phyloP scores from a whole-genome alignment of 257 asterid genomes.

The Cordia subcordata region DNA sequence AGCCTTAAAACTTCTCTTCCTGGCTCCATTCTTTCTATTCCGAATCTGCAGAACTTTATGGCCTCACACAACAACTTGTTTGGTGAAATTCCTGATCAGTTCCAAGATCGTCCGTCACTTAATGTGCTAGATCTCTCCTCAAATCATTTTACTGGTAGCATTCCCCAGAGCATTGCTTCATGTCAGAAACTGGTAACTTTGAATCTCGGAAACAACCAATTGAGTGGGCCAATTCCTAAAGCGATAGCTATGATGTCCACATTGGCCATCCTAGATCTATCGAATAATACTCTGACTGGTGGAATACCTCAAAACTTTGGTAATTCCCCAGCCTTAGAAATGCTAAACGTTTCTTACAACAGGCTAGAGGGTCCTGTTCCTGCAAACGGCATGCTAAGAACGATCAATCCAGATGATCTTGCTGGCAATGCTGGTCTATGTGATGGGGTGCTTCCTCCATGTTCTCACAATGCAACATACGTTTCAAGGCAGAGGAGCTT shows the following conservation, averaged over 20 bases:
- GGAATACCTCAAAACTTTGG: slow-evolving; percentile 66
- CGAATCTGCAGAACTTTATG: slow-evolving; percentile 49
- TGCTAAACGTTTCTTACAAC: slow-evolving; percentile 57
- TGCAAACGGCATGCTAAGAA: slow-evolving; percentile 53
- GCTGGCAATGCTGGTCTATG: slow-evolving; percentile 59
- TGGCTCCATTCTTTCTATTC: slow-evolving; percentile 49
- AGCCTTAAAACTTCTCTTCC: slow-evolving; percentile 59
- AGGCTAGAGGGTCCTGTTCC: slow-evolving; percentile 65
- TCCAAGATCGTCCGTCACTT: slow-evolving; percentile 58
- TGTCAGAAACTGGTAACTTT: slow-evolving; percentile 57
- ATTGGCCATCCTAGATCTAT: slow-evolving; percentile 57
- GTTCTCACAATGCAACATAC: slow-evolving; percentile 31
- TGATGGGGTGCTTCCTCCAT: slow-evolving; percentile 69
- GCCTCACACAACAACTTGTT: slow-evolving; percentile 43
- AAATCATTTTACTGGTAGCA: slow-evolving; percentile 49
- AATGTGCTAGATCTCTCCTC: slow-evolving; percentile 58
- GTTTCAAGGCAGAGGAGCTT: slow-evolving; percentile 23
- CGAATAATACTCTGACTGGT: slow-evolving; percentile 70
- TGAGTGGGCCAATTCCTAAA: slow-evolving; percentile 53
- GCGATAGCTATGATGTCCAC: slow-evolving; percentile 55
- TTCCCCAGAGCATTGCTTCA: slow-evolving; percentile 61
- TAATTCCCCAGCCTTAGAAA: slow-evolving; percentile 70
- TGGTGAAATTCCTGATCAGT: slow-evolving; percentile 65
- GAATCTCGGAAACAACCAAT: slow-evolving; percentile 47
- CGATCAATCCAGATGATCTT: slow-evolving; percentile 61